Evolutionary conservation across 257 asterid genomes (phyloP).

Genomic region (Linderniella brevidens): DNA sequence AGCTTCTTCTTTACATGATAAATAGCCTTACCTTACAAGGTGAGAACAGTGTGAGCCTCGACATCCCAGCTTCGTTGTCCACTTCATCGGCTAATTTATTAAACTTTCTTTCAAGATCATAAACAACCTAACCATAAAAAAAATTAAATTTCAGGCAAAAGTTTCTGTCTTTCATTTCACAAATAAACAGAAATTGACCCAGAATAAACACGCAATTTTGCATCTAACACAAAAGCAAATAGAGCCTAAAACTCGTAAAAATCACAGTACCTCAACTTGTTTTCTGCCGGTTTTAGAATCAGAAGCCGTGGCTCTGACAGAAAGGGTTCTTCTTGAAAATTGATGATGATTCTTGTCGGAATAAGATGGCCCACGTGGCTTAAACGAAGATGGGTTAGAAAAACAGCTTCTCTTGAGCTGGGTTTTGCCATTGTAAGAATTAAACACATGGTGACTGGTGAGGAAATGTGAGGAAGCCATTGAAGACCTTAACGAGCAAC

Average conservation of each 20-base stretch:
- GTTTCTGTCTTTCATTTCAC: not conserved
- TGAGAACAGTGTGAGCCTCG: slow-evolving; percentile 69
- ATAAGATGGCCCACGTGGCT: slow-evolving; percentile 15
- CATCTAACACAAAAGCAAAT: not conserved
- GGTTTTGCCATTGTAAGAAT: slow-evolving; percentile 20
- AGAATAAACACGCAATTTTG: not conserved
- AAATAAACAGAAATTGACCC: not conserved
- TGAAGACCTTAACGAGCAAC: slow-evolving; percentile 1
- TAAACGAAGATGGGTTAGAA: slow-evolving; percentile 19
- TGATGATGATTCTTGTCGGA: slow-evolving; percentile 14
- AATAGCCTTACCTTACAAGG: slow-evolving; percentile 96
- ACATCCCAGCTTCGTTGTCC: slow-evolving; percentile 56
- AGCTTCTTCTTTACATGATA: too few species aligned
- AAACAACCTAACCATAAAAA: slow-evolving; percentile 20
- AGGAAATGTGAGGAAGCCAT: slow-evolving; percentile 45
- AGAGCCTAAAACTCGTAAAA: not conserved
- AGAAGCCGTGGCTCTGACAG: slow-evolving; percentile 31
- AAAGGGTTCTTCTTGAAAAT: slow-evolving; percentile 20
- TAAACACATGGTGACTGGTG: slow-evolving; percentile 24
- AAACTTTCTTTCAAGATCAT: slow-evolving; percentile 34
- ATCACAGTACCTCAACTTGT: slow-evolving; percentile 2
- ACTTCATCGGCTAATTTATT: slow-evolving; percentile 72
- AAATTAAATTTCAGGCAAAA: slow-evolving; percentile 1
- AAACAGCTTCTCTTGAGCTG: slow-evolving; percentile 19
- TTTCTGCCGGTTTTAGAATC: slow-evolving; percentile 25